Percentiles rank a stretch among this genome's conserved stretches.
Evolutionary conservation across 1,284 basidiomycete genomes (phyloP).

Genomic region (Coniferiporia weirii): DNA sequence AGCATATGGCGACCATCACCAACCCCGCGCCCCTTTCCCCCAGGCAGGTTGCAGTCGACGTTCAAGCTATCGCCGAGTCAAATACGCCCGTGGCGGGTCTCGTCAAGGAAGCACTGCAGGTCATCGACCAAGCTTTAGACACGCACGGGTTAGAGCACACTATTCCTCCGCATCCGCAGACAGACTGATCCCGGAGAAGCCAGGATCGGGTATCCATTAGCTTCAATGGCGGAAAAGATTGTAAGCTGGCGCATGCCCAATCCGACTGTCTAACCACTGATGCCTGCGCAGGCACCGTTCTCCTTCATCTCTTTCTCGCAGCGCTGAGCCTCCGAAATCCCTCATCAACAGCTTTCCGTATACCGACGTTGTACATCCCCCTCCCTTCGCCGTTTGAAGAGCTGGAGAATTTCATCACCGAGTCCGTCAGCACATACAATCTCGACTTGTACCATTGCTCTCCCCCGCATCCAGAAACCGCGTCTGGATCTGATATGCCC

Average conservation of each 20-base stretch:
- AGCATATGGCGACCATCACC: neutral
- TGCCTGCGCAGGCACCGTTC: conserved; percentile 71
- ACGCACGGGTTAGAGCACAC: conserved; percentile 57
- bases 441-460: conserved; percentile 72
- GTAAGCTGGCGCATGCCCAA: conserved; percentile 44
- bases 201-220: conserved; percentile 74
- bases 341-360: conserved; percentile 38
- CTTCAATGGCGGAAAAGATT: conserved; percentile 99
- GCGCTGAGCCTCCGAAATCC: conserved; percentile 48
- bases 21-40: conserved; percentile 6
- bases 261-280: neutral
- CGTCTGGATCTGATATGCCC: conserved; percentile 14
- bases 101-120: conserved; percentile 70
- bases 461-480: conserved; percentile 23
- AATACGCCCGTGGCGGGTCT: conserved; percentile 50
- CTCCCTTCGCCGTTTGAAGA: conserved; percentile 82
- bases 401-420: conserved; percentile 81
- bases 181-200: conserved; percentile 30
- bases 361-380: conserved; percentile 85
- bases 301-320: conserved; percentile 85
- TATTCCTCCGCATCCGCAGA: conserved; percentile 7
- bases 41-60: conserved; percentile 39
- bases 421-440: conserved; percentile 62
- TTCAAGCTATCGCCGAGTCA: conserved; percentile 53
- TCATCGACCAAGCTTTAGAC: conserved; percentile 74